A percentile compares a stretch with the other conserved stretches of the same genome.
phyloP scores from a whole-genome alignment of 768 basidiomycete genomes.

The Mycena haematopus region DNA sequence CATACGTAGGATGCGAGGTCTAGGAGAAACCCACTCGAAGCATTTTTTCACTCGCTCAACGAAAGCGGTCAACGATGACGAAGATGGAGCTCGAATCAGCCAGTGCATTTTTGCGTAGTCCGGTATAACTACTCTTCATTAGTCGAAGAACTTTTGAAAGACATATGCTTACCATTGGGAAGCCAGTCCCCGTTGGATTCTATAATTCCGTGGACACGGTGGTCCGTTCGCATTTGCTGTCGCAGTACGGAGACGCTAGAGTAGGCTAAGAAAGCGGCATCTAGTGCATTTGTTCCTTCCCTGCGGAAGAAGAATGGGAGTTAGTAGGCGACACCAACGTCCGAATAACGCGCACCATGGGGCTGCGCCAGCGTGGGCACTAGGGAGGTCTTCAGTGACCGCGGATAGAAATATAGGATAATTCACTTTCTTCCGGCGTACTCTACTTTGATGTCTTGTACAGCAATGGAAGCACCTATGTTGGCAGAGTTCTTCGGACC shows the following conservation, averaged over 20 bases:
- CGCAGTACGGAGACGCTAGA: conserved; percentile 78
- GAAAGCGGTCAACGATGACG: conserved; percentile 58
- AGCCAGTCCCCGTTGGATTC: conserved; percentile 66
- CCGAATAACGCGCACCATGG: conserved; percentile 59
- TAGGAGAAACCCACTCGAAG: conserved; percentile 60
- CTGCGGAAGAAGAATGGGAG: conserved; percentile 35
- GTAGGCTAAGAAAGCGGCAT: conserved; percentile 88
- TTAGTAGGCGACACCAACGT: conserved; percentile 7
- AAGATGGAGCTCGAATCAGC: conserved; percentile 72
- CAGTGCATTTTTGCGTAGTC: conserved; percentile 82
- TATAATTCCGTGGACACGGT: conserved; percentile 81
- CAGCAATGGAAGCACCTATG: conserved; percentile 62
- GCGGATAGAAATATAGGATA: conserved; percentile 4
- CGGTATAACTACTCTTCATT: conserved; percentile 67
- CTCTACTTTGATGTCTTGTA: conserved; percentile 71
- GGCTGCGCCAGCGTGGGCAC: conserved; percentile 79
- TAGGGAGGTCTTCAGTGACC: conserved; percentile 34
- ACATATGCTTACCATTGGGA: conserved; percentile 62
- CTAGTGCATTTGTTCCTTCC: conserved; percentile 87
- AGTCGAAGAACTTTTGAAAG: conserved; percentile 1
- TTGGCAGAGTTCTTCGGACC: conserved; percentile 59
- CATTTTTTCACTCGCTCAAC: conserved; percentile 69
- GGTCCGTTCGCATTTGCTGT: conserved; percentile 86
- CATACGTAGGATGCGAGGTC: neutral
- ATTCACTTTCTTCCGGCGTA: conserved; percentile 77